These are phyloP conservation scores for Aspergillus taichungensis DNA, from an alignment of 495 filamentous ascomycete species.

Conservation along the genomic window DNA sequence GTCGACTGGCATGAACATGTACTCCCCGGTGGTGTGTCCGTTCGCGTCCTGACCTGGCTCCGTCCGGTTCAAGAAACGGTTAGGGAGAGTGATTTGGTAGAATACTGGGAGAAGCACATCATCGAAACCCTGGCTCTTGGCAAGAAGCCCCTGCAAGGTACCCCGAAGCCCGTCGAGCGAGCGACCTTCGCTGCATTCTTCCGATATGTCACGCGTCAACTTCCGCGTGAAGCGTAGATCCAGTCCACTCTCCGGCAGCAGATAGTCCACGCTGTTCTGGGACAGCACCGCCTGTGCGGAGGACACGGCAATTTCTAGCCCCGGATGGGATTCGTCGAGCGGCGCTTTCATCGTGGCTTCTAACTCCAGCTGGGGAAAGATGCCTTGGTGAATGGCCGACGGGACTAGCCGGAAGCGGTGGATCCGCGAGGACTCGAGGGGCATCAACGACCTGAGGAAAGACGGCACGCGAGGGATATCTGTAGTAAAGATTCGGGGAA, in stretches of 20 bases:
- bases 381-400: conserved; percentile 11
- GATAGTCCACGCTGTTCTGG: conserved; percentile 30
- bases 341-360: conserved; percentile 13
- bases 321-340: background rate
- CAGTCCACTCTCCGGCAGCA: conserved; percentile 31
- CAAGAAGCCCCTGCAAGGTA: conserved; percentile 12
- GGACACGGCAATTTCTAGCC: conserved; percentile 10
- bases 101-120: conserved; percentile 20
- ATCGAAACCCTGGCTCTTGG: background rate
- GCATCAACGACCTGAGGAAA: conserved; percentile 20
- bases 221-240: conserved; percentile 37
- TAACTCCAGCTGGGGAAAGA: conserved; percentile 29
- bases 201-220: conserved; percentile 19
- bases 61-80: background rate
- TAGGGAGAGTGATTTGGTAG: conserved; percentile 24
- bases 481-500: conserved; percentile 24
- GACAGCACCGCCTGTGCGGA: conserved; percentile 22
- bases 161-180: conserved; percentile 12
- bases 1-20: conserved; percentile 26
- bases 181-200: background rate
- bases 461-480: conserved; percentile 22
- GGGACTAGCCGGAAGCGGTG: conserved; percentile 29
- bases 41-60: background rate
- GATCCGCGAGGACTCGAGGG: conserved; percentile 3
- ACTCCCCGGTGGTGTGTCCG: conserved; percentile 18